Conservation (phyloP, 805 yeast genomes). For the Lipomyces starkeyi region DNA sequence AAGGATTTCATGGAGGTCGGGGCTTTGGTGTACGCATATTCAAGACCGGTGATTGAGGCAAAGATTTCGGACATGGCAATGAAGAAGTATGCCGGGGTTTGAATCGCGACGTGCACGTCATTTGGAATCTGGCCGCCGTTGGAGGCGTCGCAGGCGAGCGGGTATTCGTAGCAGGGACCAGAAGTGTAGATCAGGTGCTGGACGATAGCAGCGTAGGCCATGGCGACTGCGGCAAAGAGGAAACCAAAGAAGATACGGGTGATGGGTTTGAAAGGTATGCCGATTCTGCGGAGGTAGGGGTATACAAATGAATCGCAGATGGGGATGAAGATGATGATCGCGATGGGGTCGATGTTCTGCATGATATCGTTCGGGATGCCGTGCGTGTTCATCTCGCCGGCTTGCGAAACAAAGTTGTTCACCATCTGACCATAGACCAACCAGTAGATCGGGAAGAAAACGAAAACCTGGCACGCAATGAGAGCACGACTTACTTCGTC, state of each 20-base stretch:
- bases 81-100: constrained; percentile 73
- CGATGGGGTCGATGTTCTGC: constrained; percentile 76
- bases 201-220: constrained; percentile 77
- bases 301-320: constrained; percentile 65
- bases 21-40: constrained; percentile 84
- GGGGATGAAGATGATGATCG: constrained; percentile 79
- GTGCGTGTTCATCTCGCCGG: constrained; percentile 74
- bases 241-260: constrained; percentile 75
- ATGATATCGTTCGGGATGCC: constrained; percentile 82
- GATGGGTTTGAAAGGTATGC: constrained; percentile 68
- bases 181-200: constrained; percentile 71
- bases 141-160: constrained; percentile 58
- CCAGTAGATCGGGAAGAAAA: constrained; percentile 77
- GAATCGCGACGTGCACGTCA: constrained; percentile 69
- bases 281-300: constrained; percentile 56
- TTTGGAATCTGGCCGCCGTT: constrained; percentile 52
- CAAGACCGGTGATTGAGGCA: constrained; percentile 81
- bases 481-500: constrained; percentile 72
- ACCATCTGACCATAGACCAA: constrained; percentile 74
- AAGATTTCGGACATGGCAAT: constrained; percentile 78
- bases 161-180: constrained; percentile 75
- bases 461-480: constrained; percentile 74
- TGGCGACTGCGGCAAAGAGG: constrained; percentile 65
- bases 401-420: constrained; percentile 74
- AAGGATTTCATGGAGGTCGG: constrained; percentile 71